Base-by-base conservation (phyloP, 139 green algal species). In the Mesotaenium endlicherianum region DNA sequence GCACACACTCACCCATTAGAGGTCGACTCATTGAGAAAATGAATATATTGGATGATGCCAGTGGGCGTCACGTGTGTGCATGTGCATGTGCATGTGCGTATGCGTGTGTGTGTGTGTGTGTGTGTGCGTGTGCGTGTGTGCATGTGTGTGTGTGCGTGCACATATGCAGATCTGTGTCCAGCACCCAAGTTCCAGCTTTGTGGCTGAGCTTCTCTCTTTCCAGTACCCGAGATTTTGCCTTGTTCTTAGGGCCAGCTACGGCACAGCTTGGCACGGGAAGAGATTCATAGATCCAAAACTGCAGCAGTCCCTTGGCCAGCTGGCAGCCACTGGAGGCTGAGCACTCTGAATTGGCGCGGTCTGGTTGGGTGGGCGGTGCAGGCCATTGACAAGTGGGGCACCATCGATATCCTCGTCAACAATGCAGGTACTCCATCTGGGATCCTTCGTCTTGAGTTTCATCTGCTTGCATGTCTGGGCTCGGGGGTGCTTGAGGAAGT, bases 331-430 rank as follows among this genome's bases (percentile, higher is more conserved):
- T 64, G 53, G 20, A 20, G 20, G 26, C 26, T 34, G 53, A 34
- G 53, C 53, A 20, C 53, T 20, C 26, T 20, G 26, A 64, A 34
- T 64, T 64, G 20, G 26, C 26, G 26, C 20, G 26, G 26, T 64
- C 26, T 64, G 26, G 53, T 20, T 64, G 8, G 38, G 60, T 74
- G 36, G 6, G 36, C 8, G 8, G 4, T 82, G n/a, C 81, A 87
- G 82, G 80, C 50, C 17, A 8, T 88, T 20, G 59, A 88, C 30
- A 72, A 88, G 82, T 88, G 77, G 77, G 97, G 96, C 58, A 91
- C 86, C n/a, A 77, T 99, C 47, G 95, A 99, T 58, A 93, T 99
- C 59, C 89, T 99, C 72, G 95, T 98, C 20, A 99, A 99, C 92
- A 99, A 99, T 70, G 96, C 96, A 60, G 96, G 95, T 80, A 60